These are phyloP conservation scores for Epichloe elymi DNA, from an alignment of 2,329 filamentous ascomycete genomes.

Conservation along the genomic window DNA sequence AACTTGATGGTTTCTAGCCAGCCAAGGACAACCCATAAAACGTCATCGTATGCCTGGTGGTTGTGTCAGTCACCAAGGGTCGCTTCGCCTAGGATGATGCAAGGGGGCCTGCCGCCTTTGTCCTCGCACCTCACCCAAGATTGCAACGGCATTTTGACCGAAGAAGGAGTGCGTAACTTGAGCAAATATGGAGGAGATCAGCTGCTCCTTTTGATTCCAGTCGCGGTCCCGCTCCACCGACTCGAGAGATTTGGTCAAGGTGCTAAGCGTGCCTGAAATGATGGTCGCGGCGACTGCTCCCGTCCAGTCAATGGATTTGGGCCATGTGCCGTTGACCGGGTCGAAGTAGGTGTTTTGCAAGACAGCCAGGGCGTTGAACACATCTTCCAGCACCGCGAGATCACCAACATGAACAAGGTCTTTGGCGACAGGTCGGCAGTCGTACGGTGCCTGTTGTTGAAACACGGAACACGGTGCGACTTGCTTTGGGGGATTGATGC, in stretches of 20 bases:
- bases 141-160: constrained; percentile 63
- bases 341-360: constrained; percentile 72
- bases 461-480: constrained; percentile 1
- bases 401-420: background rate
- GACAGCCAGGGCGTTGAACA: constrained; percentile 53
- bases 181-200: constrained; percentile 72
- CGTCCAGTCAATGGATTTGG: constrained; percentile 84
- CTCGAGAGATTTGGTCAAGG: constrained; percentile 50
- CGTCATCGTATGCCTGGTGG: constrained; percentile 72
- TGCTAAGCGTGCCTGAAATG: constrained; percentile 57
- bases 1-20: constrained; percentile 80
- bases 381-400: constrained; percentile 27
- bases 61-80: background rate
- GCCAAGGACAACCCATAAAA: constrained; percentile 86
- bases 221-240: constrained; percentile 22
- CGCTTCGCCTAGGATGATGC: background rate
- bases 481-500: background rate
- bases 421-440: background rate
- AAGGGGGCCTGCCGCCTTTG: background rate
- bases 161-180: constrained; percentile 72
- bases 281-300: constrained; percentile 73
- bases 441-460: background rate
- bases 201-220: constrained; percentile 51
- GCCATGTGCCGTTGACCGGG: constrained; percentile 69
- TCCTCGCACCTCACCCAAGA: constrained; percentile 43